Percentiles rank a stretch among this genome's conserved stretches.
phyloP scores from a whole-genome alignment of 2,329 filamentous ascomycete genomes.

The Penicillium sp. region DNA sequence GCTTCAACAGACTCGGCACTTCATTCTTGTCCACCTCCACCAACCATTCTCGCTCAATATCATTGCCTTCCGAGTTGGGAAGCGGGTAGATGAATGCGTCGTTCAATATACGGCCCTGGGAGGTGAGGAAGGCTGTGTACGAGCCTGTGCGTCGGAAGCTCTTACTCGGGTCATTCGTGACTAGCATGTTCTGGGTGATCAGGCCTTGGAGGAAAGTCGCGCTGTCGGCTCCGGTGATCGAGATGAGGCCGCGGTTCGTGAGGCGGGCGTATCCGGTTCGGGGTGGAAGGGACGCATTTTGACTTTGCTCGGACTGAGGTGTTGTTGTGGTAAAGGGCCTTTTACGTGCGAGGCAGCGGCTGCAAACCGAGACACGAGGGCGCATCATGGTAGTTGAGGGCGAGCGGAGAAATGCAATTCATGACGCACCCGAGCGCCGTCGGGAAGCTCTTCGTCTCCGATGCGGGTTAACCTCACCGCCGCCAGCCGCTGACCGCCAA shows the following conservation, averaged over 20 bases:
- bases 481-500: not conserved
- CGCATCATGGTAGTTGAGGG: conserved; percentile 37
- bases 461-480: too few species aligned
- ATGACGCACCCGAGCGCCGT: conserved; percentile 4
- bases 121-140: conserved; percentile 85
- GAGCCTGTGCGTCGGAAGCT: conserved; percentile 55
- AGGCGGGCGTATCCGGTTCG: conserved; percentile 58
- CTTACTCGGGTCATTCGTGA: conserved; percentile 45
- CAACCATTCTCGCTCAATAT: conserved; percentile 60
- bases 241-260: conserved; percentile 76
- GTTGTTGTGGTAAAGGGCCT: conserved; percentile 36
- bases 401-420: conserved; percentile 12
- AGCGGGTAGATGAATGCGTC: conserved; percentile 86
- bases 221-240: conserved; percentile 77
- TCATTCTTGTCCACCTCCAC: conserved; percentile 80
- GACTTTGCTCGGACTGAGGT: conserved; percentile 12
- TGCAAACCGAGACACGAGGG: conserved; percentile 34
- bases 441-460: conserved; percentile 2
- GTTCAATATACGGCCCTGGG: conserved; percentile 79
- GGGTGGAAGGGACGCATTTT: conserved; percentile 41
- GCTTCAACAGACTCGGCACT: conserved; percentile 65
- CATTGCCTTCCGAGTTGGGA: conserved; percentile 41
- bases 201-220: conserved; percentile 87
- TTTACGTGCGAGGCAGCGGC: conserved; percentile 31
- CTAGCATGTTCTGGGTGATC: conserved; percentile 72